Evolutionary conservation across 805 yeast species (phyloP), one percentile per base, ranked within the genome.

Genomic region (Monosporozyma servazzii): DNA sequence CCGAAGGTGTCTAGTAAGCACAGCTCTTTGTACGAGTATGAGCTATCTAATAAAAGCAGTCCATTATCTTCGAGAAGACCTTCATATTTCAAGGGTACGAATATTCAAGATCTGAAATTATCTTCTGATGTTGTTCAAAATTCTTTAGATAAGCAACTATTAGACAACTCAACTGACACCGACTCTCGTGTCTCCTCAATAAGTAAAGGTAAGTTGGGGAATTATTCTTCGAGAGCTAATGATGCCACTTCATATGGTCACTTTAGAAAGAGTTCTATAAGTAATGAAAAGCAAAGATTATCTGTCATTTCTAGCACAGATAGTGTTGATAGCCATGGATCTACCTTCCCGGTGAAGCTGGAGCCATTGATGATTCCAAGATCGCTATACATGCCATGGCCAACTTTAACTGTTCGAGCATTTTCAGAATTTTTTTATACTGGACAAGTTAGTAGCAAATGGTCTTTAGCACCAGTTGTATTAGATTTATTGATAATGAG

Each of bases 361-460:
- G 88, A 83, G 57, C 82, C 87, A 7, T 67, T 83, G 37, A 71
- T 80, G 52, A 73, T 82, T 41, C 93, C 95, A 8, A 73, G 95
- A 54, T 75, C 80, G 13, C 62, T 86, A 25, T 85, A 82, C 56
- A 63, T 86, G 55, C 93, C 95, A 5, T 84, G 82, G 68, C 65
- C 81, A 1, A 79, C 83, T 0, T 61, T 69, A 1, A 77, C 88
- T 0, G 78, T 84, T 13, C 75, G 74, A 50, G 88, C 88, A 1
- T 76, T 85, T 57, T 71, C 83, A 23, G 93, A 86, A 61, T 86
- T 80, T 63, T 71, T 86, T 52, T 84, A 82, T 59, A 86, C 90
- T 5, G 93, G 93, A 1, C 89, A 84, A 62, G 78, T 85, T 13
- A 88, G 87, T 25, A 78, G 81, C 48, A 81, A 78, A 55, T 85